These are phyloP conservation scores for Marasmius oreades DNA, from an alignment of 1,284 basidiomycete species.

Conservation along the genomic window DNA sequence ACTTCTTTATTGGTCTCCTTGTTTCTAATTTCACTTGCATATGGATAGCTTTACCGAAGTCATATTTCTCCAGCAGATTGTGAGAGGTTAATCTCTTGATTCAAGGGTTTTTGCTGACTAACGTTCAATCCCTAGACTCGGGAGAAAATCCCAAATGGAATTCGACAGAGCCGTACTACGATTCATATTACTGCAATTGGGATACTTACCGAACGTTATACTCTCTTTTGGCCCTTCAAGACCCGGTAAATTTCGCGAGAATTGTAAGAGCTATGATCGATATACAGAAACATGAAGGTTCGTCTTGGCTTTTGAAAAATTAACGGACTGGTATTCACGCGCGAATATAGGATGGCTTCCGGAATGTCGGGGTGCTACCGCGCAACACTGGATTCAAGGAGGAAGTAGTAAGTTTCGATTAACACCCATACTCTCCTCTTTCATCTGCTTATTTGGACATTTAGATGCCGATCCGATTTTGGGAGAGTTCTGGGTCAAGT, in stretches of 20 bases:
- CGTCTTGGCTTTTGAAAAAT: too few relatives aligned
- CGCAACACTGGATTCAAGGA: constrained; percentile 51
- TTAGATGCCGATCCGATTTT: constrained; percentile 62
- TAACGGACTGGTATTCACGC: too few relatives aligned
- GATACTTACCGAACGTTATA: constrained; percentile 62
- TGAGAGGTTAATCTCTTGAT: constrained; percentile 26
- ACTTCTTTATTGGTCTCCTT: constrained; percentile 29
- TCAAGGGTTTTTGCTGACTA: neutral
- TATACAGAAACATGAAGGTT: constrained; percentile 62
- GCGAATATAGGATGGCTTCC: constrained; percentile 49
- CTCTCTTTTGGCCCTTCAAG: constrained; percentile 58
- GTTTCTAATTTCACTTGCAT: too few relatives aligned
- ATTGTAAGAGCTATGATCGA: constrained; percentile 63
- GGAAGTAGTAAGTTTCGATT: constrained; percentile 50
- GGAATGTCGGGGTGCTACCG: constrained; percentile 54
- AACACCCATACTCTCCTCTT: neutral
- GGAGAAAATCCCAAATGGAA: constrained; percentile 53
- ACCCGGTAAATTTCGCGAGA: constrained; percentile 49
- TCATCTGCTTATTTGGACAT: neutral
- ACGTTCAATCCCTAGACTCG: constrained; percentile 42
- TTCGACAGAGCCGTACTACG: constrained; percentile 48
- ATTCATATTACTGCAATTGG: constrained; percentile 73
- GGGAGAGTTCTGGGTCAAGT: constrained; percentile 67
- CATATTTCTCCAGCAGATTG: constrained; percentile 68
- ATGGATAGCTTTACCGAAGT: constrained; percentile 51